Evolutionary conservation across 2,329 filamentous ascomycete genomes (phyloP).

Genomic region (Ophiocordyceps robertsii): DNA sequence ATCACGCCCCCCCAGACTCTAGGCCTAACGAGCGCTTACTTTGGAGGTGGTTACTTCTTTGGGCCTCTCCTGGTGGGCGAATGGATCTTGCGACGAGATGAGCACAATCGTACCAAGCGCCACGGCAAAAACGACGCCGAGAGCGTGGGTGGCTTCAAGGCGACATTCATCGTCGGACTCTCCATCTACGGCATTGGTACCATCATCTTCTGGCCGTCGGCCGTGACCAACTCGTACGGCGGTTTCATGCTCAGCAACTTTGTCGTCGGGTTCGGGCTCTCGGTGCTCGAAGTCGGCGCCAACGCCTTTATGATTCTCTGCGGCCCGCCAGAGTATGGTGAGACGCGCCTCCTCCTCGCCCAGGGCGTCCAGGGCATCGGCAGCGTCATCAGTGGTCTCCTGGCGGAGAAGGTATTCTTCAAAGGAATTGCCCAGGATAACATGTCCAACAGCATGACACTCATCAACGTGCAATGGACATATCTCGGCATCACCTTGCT

Average conservation of each 20-base stretch:
- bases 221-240: conserved; percentile 58
- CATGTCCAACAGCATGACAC: conserved; percentile 23
- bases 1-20: conserved; percentile 50
- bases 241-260: conserved; percentile 66
- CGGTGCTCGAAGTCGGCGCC: conserved; percentile 66
- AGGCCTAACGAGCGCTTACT: conserved; percentile 58
- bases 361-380: conserved; percentile 68
- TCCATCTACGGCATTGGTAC: conserved; percentile 63
- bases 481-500: conserved; percentile 71
- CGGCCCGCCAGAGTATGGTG: conserved; percentile 58
- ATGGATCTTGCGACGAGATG: conserved; percentile 56
- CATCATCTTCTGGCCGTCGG: conserved; percentile 79
- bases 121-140: conserved; percentile 23
- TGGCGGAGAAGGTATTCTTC: conserved; percentile 67
- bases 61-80: conserved; percentile 57
- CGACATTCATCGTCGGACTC: conserved; percentile 66
- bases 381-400: conserved; percentile 55
- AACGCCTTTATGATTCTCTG: conserved; percentile 64
- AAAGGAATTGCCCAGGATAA: conserved; percentile 31
- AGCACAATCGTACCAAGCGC: conserved; percentile 36
- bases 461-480: conserved; percentile 72
- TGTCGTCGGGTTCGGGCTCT: conserved; percentile 64
- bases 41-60: conserved; percentile 54
- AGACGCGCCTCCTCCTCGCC: conserved; percentile 61
- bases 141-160: conserved; percentile 56